These are phyloP conservation scores for Didymella glomerata DNA, from an alignment of 2,329 filamentous ascomycete genomes.

Conservation along the genomic window DNA sequence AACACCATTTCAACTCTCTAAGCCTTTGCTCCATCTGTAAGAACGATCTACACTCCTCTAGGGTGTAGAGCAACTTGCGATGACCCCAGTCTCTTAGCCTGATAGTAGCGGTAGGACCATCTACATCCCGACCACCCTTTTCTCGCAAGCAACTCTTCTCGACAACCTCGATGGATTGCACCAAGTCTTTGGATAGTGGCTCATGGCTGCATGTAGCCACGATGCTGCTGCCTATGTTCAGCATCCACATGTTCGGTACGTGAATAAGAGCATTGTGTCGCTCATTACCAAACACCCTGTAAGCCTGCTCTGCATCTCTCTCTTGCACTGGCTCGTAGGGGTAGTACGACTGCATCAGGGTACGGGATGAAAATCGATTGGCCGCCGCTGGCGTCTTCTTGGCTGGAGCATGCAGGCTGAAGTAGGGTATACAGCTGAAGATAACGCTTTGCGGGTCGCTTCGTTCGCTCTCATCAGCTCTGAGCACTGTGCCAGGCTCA, in stretches of 20 bases:
- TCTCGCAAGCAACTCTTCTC: background rate
- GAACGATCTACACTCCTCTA: constrained; percentile 37
- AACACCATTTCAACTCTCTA: constrained; percentile 27
- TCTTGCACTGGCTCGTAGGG: constrained; percentile 43
- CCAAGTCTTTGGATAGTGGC: constrained; percentile 32
- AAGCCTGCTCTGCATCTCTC: constrained; percentile 44
- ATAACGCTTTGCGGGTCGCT: constrained; percentile 36
- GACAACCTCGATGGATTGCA: constrained; percentile 38
- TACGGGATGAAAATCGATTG: constrained; percentile 32
- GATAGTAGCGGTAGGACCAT: constrained; percentile 25
- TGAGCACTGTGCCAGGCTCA: constrained; percentile 46
- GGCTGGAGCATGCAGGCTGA: constrained; percentile 26
- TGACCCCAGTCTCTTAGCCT: constrained; percentile 35
- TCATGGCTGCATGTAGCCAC: constrained; percentile 43
- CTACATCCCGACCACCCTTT: background rate
- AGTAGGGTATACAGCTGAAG: constrained; percentile 44
- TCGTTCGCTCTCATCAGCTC: constrained; percentile 36
- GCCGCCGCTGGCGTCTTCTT: constrained; percentile 3
- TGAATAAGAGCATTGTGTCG: constrained; percentile 32
- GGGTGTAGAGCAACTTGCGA: constrained; percentile 33
- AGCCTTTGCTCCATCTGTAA: constrained; percentile 45
- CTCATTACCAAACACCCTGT: constrained; percentile 33
- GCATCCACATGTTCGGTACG: constrained; percentile 44
- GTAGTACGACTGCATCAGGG: constrained; percentile 46
- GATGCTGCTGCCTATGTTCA: constrained; percentile 37